Evolutionary conservation across 2,329 filamentous ascomycete species (phyloP).

Genomic region (Xylaria sp.): DNA sequence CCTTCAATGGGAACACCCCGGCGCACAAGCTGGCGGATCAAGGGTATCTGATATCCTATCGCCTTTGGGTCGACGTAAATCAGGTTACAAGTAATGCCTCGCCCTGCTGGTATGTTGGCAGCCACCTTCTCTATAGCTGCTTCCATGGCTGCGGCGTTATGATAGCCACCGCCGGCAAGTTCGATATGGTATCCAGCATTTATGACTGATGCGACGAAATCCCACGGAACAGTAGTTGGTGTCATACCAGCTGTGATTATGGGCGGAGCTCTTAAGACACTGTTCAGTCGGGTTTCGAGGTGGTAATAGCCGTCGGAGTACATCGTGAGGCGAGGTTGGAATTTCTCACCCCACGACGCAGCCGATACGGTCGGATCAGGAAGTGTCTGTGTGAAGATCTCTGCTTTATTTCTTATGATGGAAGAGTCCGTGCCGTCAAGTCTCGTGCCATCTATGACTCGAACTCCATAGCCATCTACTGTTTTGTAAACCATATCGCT

Average conservation of each 20-base stretch:
- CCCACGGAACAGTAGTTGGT: constrained; percentile 86
- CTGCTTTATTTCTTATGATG: constrained; percentile 95
- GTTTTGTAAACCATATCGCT: constrained; percentile 31
- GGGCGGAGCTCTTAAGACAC: constrained; percentile 83
- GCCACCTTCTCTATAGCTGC: constrained; percentile 88
- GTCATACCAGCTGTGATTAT: constrained; percentile 96
- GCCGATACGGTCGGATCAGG: constrained; percentile 94
- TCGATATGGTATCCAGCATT: constrained; percentile 94
- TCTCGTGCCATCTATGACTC: constrained; percentile 36
- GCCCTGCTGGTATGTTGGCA: constrained; percentile 81
- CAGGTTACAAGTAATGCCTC: constrained; percentile 88
- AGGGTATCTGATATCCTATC: constrained; percentile 91
- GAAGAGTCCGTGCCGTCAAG: constrained; percentile 54
- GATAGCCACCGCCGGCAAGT: constrained; percentile 89
- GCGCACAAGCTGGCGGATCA: constrained; percentile 80
- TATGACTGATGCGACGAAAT: constrained; percentile 92
- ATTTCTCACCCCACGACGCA: constrained; percentile 96
- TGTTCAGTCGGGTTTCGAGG: constrained; percentile 96
- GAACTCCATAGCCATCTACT: constrained; percentile 33
- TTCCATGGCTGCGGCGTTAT: constrained; percentile 82
- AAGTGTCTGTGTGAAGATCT: constrained; percentile 95
- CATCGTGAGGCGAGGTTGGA: constrained; percentile 89
- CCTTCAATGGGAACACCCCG: constrained; percentile 92
- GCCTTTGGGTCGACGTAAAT: constrained; percentile 91
- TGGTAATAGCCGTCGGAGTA: constrained; percentile 89